Evolutionary conservation across 129 eudicot species (phyloP), one percentile per base, ranked within the genome.

Genomic region (Artemisia argyi): DNA sequence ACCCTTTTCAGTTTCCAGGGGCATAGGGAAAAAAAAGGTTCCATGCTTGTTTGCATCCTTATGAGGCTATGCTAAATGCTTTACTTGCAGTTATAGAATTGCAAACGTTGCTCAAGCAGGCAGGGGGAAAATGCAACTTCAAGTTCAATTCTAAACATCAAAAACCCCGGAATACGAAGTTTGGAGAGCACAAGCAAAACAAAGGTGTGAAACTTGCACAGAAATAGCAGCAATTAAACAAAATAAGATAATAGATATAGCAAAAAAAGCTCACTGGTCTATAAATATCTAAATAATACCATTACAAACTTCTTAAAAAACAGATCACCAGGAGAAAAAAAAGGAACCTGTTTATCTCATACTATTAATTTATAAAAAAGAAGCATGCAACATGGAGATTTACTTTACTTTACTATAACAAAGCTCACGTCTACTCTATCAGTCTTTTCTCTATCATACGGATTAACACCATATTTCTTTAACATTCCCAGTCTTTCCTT

Each of bases 251-350:
- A 39, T 39, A 39, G 13, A 57, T 17, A 57, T 3, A 57, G 7
- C 13, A 57, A 19, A 28, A 16, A 19, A 57, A 10, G 28, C 32
- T 16, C 22, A 57, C 62, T 57, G 1, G 13, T 19, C 62, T 9
- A 57, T 57, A 57, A 57, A 52, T 52, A 52, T 52, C 57, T 57
- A 57, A 57, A 11, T 56, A 57, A 11, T 57, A 57, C 18, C 30
- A 18, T 57, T 57, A 57, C 62, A 57, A 57, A 57, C 22, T 56
- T 56, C 61, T 56, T 52, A 0, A 5, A 52, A 17, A 14, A 14
- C 57, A 52, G 57, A 52, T 52, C 57, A 52, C 57, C 57, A 52
- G 18, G 57, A 52, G 9, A 14, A 52, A 52, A 52, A 52, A 52
- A 13, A 52, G 18, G 15, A 52, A 39, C 46, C 46, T 39, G 57